Conservation (phyloP, 23 red algal species). For the Cyanidium caldarium region DNA sequence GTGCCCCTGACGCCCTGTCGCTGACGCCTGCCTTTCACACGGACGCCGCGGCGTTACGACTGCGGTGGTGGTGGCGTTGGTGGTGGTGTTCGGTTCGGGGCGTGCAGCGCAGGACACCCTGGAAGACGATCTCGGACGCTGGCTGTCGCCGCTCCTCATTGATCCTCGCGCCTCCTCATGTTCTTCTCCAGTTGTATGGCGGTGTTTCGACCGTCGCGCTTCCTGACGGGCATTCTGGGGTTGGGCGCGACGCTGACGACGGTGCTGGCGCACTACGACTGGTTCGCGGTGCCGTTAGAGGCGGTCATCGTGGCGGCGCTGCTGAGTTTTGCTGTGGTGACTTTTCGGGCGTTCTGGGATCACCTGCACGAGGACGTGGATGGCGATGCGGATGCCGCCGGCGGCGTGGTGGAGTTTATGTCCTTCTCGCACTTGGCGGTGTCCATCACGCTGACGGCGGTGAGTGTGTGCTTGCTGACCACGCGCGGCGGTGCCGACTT, state of each 20-base stretch:
- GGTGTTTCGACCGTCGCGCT: neutral
- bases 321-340: neutral
- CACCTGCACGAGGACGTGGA: neutral
- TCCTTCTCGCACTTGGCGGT: neutral
- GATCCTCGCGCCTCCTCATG: too few species aligned
- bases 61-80: too few species aligned
- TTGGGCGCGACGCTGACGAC: neutral
- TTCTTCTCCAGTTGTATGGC: too few species aligned
- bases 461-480: neutral
- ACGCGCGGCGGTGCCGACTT: neutral
- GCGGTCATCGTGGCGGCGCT: neutral
- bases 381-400: neutral
- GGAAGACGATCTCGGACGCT: too few species aligned
- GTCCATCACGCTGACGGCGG: neutral
- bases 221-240: neutral
- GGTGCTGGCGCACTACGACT: neutral
- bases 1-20: too few species aligned
- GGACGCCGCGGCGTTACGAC: too few species aligned
- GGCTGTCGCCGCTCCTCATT: too few species aligned
- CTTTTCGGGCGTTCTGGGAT: slow-evolving; percentile 5
- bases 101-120: too few species aligned
- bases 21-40: too few species aligned
- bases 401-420: neutral
- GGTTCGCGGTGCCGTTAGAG: neutral
- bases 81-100: too few species aligned